These are phyloP conservation scores for Alnus rubra DNA, from an alignment of 306 rosid genomes.

Conservation along the genomic window DNA sequence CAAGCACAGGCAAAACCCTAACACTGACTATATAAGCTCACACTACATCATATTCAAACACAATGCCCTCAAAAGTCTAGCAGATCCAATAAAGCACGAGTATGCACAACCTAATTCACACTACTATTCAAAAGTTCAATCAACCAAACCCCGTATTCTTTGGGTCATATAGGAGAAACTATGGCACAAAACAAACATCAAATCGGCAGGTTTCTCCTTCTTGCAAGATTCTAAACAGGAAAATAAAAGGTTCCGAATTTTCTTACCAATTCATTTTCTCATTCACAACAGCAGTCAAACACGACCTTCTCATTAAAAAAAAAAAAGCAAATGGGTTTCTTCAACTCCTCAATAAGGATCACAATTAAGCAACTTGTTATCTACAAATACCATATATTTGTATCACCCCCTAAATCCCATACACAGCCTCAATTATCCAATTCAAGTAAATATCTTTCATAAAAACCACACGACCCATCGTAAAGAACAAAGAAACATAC, in stretches of 20 bases:
- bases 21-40: background rate
- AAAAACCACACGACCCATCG: background rate
- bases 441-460: background rate
- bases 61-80: background rate
- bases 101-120: background rate
- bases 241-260: too few relatives aligned
- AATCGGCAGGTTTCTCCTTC: background rate
- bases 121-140: background rate
- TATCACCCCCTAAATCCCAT: background rate
- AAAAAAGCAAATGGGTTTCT: background rate
- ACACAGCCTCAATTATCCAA: background rate
- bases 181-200: background rate
- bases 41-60: background rate
- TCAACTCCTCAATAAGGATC: background rate
- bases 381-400: background rate
- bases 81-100: background rate
- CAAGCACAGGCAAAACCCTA: background rate
- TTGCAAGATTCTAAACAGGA: background rate
- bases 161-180: background rate
- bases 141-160: background rate
- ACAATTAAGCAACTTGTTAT: background rate
- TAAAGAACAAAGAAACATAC: constrained; percentile 29
- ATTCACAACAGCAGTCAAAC: background rate
- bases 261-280: background rate
- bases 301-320: background rate